A percentile compares a stretch with the other conserved stretches of the same genome.
phyloP scores from a whole-genome alignment of 2,329 filamentous ascomycete species.

The Verticillium klebahnii region DNA sequence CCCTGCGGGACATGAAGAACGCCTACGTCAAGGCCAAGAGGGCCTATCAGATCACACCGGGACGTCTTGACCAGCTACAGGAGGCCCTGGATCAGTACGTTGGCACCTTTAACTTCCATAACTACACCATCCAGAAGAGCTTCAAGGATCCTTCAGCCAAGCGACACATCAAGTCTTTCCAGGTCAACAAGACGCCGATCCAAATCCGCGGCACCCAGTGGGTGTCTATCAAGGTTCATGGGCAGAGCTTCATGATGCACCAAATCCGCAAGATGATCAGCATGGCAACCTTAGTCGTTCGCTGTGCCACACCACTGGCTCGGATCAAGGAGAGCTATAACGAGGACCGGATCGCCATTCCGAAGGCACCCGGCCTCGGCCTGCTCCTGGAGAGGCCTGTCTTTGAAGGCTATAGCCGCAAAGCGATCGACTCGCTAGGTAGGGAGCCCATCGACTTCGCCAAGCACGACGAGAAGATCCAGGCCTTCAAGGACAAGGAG shows the following conservation, averaged over 20 bases:
- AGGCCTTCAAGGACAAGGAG: constrained; percentile 84
- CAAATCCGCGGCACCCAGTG: constrained; percentile 91
- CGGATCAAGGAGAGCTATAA: constrained; percentile 74
- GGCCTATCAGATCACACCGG: constrained; percentile 71
- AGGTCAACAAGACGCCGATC: constrained; percentile 69
- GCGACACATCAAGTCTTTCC: constrained; percentile 88
- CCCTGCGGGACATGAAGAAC: constrained; percentile 70
- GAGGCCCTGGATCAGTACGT: constrained; percentile 68
- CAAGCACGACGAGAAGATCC: constrained; percentile 72
- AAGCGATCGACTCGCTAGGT: constrained; percentile 58
- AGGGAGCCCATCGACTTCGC: constrained; percentile 72
- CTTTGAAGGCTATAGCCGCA: constrained; percentile 83
- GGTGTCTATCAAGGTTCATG: constrained; percentile 93
- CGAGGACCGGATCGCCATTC: constrained; percentile 72
- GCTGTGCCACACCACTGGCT: constrained; percentile 71
- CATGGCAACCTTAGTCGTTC: constrained; percentile 79
- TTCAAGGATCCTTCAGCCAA: constrained; percentile 79
- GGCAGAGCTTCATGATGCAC: constrained; percentile 99
- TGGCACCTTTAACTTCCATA: constrained; percentile 91
- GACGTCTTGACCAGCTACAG: constrained; percentile 71
- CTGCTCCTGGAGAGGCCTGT: constrained; percentile 86
- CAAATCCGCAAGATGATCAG: constrained; percentile 99
- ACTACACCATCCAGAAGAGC: constrained; percentile 91
- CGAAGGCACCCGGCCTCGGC: constrained; percentile 87
- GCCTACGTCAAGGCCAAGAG: constrained; percentile 81